Base-by-base conservation (phyloP, 805 yeast species). In the Yamadazyma tumulicola region DNA sequence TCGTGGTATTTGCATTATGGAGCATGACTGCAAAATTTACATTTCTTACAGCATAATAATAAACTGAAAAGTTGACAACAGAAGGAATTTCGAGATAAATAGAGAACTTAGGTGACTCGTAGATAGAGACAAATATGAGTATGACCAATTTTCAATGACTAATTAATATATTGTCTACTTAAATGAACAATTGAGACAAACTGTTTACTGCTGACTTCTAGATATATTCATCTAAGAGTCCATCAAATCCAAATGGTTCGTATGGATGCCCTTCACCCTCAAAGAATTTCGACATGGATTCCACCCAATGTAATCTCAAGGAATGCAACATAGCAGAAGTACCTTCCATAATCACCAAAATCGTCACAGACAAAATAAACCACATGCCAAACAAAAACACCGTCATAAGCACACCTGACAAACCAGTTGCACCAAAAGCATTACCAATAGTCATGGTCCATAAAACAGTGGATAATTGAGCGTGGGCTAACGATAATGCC, bases 321-420 rank as follows among this genome's bases (percentile, higher is more conserved):
- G 97, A 84, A 64, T 93, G 99, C 55, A 93, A 75, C 98, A 93
- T 93, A 22, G 98, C 98, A 17, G 97, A 87, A 0, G 99, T 93
- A 39, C 98, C 99, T 64, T 93, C 99, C 99, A 93, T 93, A 34
- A 85, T 68, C 10, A 93, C 97, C 53, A 93, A 72, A 49, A 93
- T 87, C 52, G 86, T 83, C 17, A 89, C 91, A 0, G 98, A 91
- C 42, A 93, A 69, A 3, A 77, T 77, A 58, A 93, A 88, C 99
- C 99, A 93, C 83, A 93, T 79, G 15, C 83, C 95, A 59, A 93
- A 93, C 55, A 93, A 64, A 16, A 83, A 53, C 24, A 89, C 93
- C 1, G 86, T 79, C 72, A 77, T 78, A 18, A 81, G 43, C 1
- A 87, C 83, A 9, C 96, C 95, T 4, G 70, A 48, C 6, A 64